Conservation (phyloP, 371 early-diverging fungal species). For the Phascolomyces articulosus region DNA sequence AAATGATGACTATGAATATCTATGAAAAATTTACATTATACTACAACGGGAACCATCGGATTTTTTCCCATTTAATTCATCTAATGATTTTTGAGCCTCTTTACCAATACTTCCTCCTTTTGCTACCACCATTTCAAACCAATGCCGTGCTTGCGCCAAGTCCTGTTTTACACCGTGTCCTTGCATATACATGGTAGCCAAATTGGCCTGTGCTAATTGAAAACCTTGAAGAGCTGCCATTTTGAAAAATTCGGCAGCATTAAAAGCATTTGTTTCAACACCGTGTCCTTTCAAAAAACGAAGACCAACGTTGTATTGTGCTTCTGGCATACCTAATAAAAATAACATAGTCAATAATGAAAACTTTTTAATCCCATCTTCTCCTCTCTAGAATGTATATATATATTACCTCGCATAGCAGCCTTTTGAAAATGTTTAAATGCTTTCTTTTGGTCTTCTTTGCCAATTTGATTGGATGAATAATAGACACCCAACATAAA, state of each 20-base stretch:
- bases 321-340: conserved; percentile 36
- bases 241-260: conserved; percentile 49
- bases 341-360: neutral
- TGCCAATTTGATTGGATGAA: conserved; percentile 22
- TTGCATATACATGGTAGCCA: conserved; percentile 49
- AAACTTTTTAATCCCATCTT: too few relatives aligned
- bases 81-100: conserved; percentile 44
- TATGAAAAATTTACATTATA: conserved; percentile 34
- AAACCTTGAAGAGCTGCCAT: conserved; percentile 54
- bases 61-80: conserved; percentile 24
- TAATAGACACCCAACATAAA: conserved; percentile 56
- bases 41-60: conserved; percentile 28
- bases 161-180: conserved; percentile 47
- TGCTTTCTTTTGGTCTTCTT: conserved; percentile 46
- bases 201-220: conserved; percentile 45
- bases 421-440: conserved; percentile 55
- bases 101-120: conserved; percentile 47
- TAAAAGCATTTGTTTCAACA: conserved; percentile 35
- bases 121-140: conserved; percentile 33
- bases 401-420: conserved; percentile 43
- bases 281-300: conserved; percentile 48
- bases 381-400: too few relatives aligned
- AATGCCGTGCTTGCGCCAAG: conserved; percentile 31
- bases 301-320: conserved; percentile 51
- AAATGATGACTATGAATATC: too few relatives aligned